Base-by-base conservation (phyloP, 352 stramenopile species). In the Phytophthora rubi region DNA sequence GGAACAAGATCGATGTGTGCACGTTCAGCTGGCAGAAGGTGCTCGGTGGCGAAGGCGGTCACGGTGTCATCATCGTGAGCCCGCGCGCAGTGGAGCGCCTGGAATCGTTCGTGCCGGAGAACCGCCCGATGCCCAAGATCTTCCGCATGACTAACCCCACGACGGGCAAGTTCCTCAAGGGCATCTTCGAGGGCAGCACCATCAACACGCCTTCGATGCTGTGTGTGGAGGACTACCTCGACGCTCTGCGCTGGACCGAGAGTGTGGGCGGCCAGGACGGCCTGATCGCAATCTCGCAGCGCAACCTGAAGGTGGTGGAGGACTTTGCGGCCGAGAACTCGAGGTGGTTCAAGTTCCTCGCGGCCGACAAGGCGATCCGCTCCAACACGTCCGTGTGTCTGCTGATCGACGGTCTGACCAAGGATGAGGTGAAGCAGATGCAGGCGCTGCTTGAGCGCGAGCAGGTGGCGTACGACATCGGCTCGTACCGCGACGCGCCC, bases 1-100 rank as follows among this genome's bases (percentile, higher is more conserved):
- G 98, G 97, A 74, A 92, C 60, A 99, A 99, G 87, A 93, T 99
- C 56, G 98, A 99, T 79, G 96, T 99, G 56, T 99, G 95, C 59
- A 99, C 98, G 64, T 99, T 99, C 80, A 99, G 95, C 53, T 99
- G 97, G 97, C 98, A 99, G 81, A 99, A 99, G 85, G 98, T 99
- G 42, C 86, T 99, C 8, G 98, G 98, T 28, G 98, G 98, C 44
- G 98, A 99, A 83, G 98, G 97, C 54, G 98, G 83, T 52, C 98
- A 99, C 75, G 98, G 98, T 65, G 91, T 99, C 70, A 80, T 99
- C 42, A 98, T 99, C 58, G 70, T 99, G 42, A 98, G 89, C 62
- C 98, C 98, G 1, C 87, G 95, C 16, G 98, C 98, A 6, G 95
- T 99, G 32, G 94, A 99, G 75, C 92, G 97, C 7, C 90, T 99